Evolutionary conservation across 805 yeast species (phyloP).

Genomic region (Cyberlindnera petersonii): DNA sequence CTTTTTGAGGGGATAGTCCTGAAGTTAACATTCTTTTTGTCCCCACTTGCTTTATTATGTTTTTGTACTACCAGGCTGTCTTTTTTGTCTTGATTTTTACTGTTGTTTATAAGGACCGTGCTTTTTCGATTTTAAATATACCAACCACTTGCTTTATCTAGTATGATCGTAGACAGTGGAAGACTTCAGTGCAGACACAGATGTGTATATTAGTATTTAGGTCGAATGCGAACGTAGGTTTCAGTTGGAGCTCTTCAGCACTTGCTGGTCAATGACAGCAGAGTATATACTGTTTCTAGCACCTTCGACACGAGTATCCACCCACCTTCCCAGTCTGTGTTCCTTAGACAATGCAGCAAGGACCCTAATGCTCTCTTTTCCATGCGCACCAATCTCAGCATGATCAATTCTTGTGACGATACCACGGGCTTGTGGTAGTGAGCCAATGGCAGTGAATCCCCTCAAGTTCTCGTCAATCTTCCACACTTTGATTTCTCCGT

Average conservation of each 20-base stretch:
- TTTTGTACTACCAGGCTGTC: constrained; percentile 1
- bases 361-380: constrained; percentile 49
- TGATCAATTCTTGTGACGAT: constrained; percentile 60
- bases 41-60: neutral
- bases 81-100: constrained; percentile 6
- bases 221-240: too few species aligned
- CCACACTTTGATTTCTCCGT: constrained; percentile 79
- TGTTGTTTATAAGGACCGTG: constrained; percentile 9
- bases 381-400: constrained; percentile 49
- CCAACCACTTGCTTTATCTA: too few species aligned
- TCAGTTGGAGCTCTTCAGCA: constrained; percentile 22
- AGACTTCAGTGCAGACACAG: too few species aligned
- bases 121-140: constrained; percentile 1
- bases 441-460: constrained; percentile 53
- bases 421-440: constrained; percentile 60
- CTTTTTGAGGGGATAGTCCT: neutral
- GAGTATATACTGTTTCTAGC: constrained; percentile 73
- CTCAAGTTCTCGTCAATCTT: constrained; percentile 61
- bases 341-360: constrained; percentile 76
- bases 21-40: constrained; percentile 1
- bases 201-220: too few species aligned
- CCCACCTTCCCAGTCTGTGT: constrained; percentile 88
- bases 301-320: constrained; percentile 48
- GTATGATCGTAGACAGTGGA: too few species aligned
- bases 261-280: constrained; percentile 41